Base-by-base conservation (phyloP, 2,329 filamentous ascomycete genomes). In the Verticillium albo-atrum region DNA sequence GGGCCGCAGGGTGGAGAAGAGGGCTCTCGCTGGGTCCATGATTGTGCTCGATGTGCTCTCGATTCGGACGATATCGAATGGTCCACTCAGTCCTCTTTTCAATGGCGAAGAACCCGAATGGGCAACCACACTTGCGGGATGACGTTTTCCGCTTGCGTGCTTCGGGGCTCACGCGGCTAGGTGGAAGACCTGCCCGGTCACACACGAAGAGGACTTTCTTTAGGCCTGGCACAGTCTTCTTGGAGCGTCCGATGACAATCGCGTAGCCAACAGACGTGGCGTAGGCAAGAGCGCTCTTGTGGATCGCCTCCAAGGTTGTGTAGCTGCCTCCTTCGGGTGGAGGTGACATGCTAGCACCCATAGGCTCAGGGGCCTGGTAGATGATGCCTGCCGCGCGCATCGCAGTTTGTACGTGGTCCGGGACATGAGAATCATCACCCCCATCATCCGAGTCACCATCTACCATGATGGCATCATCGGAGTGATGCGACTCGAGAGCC, bases 191-290 rank as follows among this genome's bases (percentile, higher is more conserved):
- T 3, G 85, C 85, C 58, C 85, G 80, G 67, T 89, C 86, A 67
- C 86, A 89, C 20, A 88, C 86, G 62, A 89, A 85, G 12, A 89
- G 76, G 15, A 89, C 86, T 71, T 89, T 89, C 68, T 88, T 89
- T 62, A 89, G 67, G 1, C 86, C 86, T 6, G 85, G 83, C 1
- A 88, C 85, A 1, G 84, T 87, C 74, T 88, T 88, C 70, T 89
- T 89, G 0, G 86, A 88, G 35, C 86, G 78, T 2, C 86, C 86
- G 68, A 89, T 89, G 61, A 89, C 86, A 56, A 88, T 86, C 7
- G 86, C 86, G 69, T 88, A 89, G 54, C 86, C 86, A 51, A 88
- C 85, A 17, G 85, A 86, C 0, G 85, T 86, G 67, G 85, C 88
- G 67, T 88, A 88, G n/a, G 79, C 75, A 60, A 88, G 73, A 20